Evolutionary conservation across 352 stramenopile species (phyloP).

Genomic region (Pythium scleroteichum): DNA sequence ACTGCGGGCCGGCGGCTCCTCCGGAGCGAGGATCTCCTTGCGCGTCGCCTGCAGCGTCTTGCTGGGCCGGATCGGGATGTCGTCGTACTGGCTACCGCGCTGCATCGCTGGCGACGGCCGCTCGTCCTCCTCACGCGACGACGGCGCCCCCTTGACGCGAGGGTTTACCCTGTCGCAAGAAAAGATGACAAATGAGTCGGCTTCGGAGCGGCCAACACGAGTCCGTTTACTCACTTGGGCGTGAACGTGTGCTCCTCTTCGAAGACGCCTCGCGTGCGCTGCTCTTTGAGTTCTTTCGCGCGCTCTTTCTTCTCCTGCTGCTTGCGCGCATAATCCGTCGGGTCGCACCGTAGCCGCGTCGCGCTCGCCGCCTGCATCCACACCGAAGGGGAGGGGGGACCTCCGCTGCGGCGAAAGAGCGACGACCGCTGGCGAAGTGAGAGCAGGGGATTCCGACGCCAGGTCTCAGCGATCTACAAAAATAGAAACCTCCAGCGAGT

Average conservation of each 20-base stretch:
- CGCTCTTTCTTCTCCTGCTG: slow-evolving; percentile 78
- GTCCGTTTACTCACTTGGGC: slow-evolving; percentile 49
- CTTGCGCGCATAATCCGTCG: slow-evolving; percentile 78
- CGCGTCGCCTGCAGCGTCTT: slow-evolving; percentile 28
- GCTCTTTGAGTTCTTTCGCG: slow-evolving; percentile 71
- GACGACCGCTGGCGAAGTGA: too few relatives aligned
- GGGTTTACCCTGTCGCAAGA: slow-evolving; percentile 46
- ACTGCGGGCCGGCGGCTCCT: slow-evolving; percentile 26
- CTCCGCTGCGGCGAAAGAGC: background rate
- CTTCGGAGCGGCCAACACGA: too few relatives aligned
- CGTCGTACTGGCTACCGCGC: slow-evolving; percentile 31
- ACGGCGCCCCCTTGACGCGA: slow-evolving; percentile 31
- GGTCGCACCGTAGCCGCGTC: slow-evolving; percentile 65
- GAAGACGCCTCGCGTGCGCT: slow-evolving; percentile 64
- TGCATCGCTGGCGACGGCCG: slow-evolving; percentile 19
- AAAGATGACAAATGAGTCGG: too few relatives aligned
- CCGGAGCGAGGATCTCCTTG: slow-evolving; percentile 31
- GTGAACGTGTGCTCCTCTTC: slow-evolving; percentile 78
- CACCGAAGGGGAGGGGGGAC: background rate
- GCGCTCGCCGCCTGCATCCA: slow-evolving; percentile 46
- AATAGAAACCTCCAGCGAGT: background rate
- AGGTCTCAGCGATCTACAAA: background rate
- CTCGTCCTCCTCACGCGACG: slow-evolving; percentile 60
- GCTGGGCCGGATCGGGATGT: slow-evolving; percentile 49
- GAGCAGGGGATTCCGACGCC: too few relatives aligned